Evolutionary conservation across 345 rosid genomes (phyloP).

Genomic region (Cardamine chenopodiifolia): DNA sequence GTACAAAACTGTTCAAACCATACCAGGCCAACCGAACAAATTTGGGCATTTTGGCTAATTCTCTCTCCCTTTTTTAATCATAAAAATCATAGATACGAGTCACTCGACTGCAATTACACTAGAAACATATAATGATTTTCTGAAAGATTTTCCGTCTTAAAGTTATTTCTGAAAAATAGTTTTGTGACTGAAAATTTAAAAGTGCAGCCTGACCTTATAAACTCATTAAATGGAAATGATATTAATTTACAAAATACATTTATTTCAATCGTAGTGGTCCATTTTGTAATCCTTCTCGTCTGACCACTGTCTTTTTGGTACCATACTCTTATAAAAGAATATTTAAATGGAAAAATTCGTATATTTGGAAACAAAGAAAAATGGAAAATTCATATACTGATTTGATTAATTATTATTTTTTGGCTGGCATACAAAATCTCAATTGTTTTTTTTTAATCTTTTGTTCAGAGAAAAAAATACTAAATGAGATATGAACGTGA

Average conservation of each 20-base stretch:
- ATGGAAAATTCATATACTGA: background rate
- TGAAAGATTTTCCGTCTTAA: background rate
- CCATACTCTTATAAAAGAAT: conserved; percentile 6
- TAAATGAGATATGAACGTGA: conserved; percentile 19
- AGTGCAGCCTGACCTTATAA: conserved; percentile 9
- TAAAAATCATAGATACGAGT: no score
- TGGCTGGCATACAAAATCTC: conserved; percentile 1
- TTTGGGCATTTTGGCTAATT: no score
- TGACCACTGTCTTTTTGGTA: conserved; percentile 27
- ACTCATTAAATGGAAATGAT: conserved; percentile 20
- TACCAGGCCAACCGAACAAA: background rate
- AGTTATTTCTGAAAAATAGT: no score
- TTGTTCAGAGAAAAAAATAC: background rate
- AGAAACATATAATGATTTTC: background rate
- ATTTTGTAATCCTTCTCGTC: conserved; percentile 34
- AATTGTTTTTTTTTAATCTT: conserved; percentile 13
- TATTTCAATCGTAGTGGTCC: conserved; percentile 37
- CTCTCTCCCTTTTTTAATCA: no score
- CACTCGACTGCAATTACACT: background rate
- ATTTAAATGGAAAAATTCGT: background rate
- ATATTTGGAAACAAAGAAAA: background rate
- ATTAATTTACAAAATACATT: conserved; percentile 23
- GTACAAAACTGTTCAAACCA: background rate
- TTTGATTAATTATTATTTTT: conserved; percentile 3
- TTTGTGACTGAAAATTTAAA: background rate